phyloP scores from a whole-genome alignment of 441 rosid genomes.

The Jatropha multifida region DNA sequence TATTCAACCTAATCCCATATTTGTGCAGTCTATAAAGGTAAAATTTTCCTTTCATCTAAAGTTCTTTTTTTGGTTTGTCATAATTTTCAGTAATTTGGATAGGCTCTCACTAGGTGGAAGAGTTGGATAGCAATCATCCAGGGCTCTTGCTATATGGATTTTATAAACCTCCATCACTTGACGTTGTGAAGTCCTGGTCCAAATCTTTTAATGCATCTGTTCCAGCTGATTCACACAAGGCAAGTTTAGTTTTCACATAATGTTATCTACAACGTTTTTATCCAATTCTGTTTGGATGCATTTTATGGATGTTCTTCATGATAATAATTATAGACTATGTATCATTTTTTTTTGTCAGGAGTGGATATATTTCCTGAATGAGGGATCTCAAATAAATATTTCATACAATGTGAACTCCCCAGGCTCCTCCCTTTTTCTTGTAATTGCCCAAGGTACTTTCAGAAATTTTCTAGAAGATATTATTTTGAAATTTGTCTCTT shows the following conservation, averaged over 20 bases:
- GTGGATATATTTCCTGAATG: conserved; percentile 59
- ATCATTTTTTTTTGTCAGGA: conserved; percentile 40
- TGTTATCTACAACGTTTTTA: conserved; percentile 1
- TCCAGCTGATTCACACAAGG: conserved; percentile 55
- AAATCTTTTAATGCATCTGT: conserved; percentile 37
- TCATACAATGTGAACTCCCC: conserved; percentile 53
- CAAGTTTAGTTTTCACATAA: conserved; percentile 29
- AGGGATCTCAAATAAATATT: conserved; percentile 63
- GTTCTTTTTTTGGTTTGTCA: conserved; percentile 11
- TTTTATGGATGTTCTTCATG: background rate
- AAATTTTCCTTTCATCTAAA: conserved; percentile 14
- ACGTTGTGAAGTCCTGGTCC: conserved; percentile 50
- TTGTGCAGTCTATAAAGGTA: conserved; percentile 82
- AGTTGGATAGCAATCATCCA: conserved; percentile 39
- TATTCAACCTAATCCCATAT: conserved; percentile 56
- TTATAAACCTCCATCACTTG: conserved; percentile 56
- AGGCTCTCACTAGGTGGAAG: conserved; percentile 51
- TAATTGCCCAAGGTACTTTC: conserved; percentile 65
- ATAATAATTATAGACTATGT: conserved; percentile 9
- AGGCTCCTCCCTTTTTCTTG: conserved; percentile 49
- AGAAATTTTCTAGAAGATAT: background rate
- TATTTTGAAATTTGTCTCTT: background rate
- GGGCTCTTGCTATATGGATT: conserved; percentile 62
- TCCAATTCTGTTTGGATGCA: conserved; percentile 10
- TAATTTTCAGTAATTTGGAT: conserved; percentile 13